Conservation (phyloP, 1,284 basidiomycete genomes). For the Quambalaria eucalypti region DNA sequence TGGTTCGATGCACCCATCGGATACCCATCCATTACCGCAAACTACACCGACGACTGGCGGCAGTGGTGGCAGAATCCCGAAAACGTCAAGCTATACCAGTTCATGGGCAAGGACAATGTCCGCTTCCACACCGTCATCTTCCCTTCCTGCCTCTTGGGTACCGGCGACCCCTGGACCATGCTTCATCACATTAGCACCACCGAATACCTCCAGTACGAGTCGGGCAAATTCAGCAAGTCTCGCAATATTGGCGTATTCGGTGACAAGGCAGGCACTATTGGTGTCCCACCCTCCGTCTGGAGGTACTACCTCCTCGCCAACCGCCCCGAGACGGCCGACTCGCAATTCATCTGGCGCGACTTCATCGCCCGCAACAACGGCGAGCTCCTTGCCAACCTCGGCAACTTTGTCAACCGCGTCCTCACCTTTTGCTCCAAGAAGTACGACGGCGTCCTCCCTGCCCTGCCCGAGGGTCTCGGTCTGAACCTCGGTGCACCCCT, state of each 20-base stretch:
- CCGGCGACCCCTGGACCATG: slow-evolving; percentile 84
- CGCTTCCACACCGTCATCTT: slow-evolving; percentile 98
- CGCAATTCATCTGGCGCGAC: slow-evolving; percentile 94
- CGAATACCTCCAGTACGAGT: slow-evolving; percentile 96
- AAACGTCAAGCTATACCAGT: slow-evolving; percentile 87
- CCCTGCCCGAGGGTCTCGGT: slow-evolving; percentile 25
- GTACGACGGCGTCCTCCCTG: slow-evolving; percentile 64
- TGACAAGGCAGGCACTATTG: slow-evolving; percentile 83
- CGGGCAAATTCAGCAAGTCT: slow-evolving; percentile 97
- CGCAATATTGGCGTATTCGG: slow-evolving; percentile 95
- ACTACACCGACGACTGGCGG: slow-evolving; percentile 88
- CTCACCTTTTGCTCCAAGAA: slow-evolving; percentile 81
- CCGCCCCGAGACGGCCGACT: slow-evolving; percentile 84
- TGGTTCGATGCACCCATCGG: slow-evolving; percentile 97
- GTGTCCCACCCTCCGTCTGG: slow-evolving; percentile 89
- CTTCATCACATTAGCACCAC: slow-evolving; percentile 92
- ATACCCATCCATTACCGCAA: slow-evolving; percentile 94
- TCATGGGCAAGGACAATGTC: slow-evolving; percentile 73
- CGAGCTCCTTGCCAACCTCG: slow-evolving; percentile 88
- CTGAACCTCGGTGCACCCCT: slow-evolving; percentile 15
- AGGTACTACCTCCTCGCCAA: slow-evolving; percentile 90
- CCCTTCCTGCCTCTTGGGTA: slow-evolving; percentile 80
- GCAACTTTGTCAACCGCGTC: slow-evolving; percentile 93
- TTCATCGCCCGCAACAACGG: slow-evolving; percentile 92
- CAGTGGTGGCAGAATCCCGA: slow-evolving; percentile 95